A percentile compares a stretch with the other conserved stretches of the same genome.
These are phyloP conservation scores for Scheffersomyces titani DNA, from an alignment of 1,139 yeast species.

Conservation along the genomic window DNA sequence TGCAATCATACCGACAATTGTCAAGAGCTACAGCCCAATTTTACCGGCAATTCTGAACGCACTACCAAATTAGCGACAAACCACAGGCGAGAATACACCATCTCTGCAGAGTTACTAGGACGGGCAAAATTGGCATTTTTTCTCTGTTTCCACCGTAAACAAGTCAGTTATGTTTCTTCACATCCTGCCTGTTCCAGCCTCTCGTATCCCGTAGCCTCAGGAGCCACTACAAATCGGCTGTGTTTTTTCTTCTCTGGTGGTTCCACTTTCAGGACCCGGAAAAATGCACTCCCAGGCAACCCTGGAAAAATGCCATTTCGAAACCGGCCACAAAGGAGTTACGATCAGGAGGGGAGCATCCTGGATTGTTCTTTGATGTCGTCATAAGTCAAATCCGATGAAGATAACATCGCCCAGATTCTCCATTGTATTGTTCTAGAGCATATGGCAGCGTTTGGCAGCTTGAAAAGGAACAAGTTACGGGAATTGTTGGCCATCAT, in stretches of 20 bases:
- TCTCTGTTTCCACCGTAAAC: not conserved
- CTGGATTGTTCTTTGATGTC: not conserved
- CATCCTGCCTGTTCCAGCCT: not conserved
- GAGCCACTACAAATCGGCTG: not conserved
- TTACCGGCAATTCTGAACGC: not conserved
- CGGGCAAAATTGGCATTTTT: not conserved
- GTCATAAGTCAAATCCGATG: not conserved
- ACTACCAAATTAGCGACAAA: not conserved
- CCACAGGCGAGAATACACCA: not conserved
- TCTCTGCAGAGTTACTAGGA: not conserved
- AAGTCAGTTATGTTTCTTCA: too few species aligned
- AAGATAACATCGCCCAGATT: not conserved
- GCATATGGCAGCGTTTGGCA: not conserved
- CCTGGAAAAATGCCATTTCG: not conserved
- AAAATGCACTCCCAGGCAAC: not conserved
- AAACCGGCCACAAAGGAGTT: not conserved
- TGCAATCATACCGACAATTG: not conserved
- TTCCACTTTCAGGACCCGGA: not conserved
- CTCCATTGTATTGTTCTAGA: not conserved
- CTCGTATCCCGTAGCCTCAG: not conserved
- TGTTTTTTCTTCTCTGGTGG: not conserved
- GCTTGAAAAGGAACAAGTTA: not conserved
- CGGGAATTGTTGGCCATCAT: not conserved
- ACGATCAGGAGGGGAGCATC: not conserved
- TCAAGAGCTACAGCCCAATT: too few species aligned